These are phyloP conservation scores for Colletotrichum musicola DNA, from an alignment of 2,329 filamentous ascomycete species.

Conservation along the genomic window DNA sequence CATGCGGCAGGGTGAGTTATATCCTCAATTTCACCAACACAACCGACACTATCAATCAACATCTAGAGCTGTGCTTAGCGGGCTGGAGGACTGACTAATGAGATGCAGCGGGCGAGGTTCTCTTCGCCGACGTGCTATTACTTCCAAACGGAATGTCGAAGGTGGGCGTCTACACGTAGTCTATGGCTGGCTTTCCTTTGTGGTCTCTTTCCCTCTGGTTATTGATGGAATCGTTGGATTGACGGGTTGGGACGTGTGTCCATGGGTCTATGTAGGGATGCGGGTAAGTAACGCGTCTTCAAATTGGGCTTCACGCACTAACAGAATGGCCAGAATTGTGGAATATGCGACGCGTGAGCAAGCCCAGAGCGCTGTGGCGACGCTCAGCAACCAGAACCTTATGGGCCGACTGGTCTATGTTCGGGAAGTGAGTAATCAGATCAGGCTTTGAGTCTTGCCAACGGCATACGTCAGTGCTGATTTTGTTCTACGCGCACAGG, in stretches of 20 bases:
- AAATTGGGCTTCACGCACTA: conserved; percentile 43
- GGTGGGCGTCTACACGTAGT: conserved; percentile 96
- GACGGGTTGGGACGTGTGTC: conserved; percentile 96
- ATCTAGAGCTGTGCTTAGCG: not conserved
- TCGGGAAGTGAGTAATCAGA: conserved; percentile 79
- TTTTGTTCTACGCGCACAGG: conserved; percentile 63
- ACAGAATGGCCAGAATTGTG: conserved; percentile 82
- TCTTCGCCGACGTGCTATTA: conserved; percentile 99
- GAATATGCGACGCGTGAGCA: conserved; percentile 99
- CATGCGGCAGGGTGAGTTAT: conserved; percentile 94
- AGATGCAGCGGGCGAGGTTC: conserved; percentile 91
- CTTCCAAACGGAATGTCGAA: conserved; percentile 99
- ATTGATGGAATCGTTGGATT: conserved; percentile 96
- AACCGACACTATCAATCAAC: conserved; percentile 6
- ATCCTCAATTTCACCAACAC: conserved; percentile 21
- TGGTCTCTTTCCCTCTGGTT: conserved; percentile 67
- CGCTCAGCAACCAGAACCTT: conserved; percentile 98
- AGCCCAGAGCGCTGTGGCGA: conserved; percentile 96
- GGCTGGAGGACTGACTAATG: conserved; percentile 42
- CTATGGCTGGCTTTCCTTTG: conserved; percentile 85
- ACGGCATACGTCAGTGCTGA: conserved; percentile 3
- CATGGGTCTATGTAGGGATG: conserved; percentile 97
- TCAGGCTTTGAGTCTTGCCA: not conserved
- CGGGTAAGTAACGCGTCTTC: conserved; percentile 79
- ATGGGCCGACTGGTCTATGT: conserved; percentile 99